Evolutionary conservation across 257 asterid genomes (phyloP).

Genomic region (Solanum lycopersicoides): DNA sequence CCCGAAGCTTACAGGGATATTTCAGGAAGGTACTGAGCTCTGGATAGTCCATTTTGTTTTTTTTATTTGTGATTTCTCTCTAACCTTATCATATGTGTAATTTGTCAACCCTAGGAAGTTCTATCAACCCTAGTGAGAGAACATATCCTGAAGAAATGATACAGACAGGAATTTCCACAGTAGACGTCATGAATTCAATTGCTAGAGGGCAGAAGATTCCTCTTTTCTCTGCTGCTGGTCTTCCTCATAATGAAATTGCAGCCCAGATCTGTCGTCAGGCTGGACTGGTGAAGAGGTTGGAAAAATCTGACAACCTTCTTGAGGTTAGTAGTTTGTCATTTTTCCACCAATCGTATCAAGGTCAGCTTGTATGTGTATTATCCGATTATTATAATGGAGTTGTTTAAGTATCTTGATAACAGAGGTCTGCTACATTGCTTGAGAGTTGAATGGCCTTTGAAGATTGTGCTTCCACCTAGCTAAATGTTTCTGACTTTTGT

Average conservation of each 20-base stretch:
- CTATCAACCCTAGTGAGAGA: conserved; percentile 98
- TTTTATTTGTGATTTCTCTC: background rate
- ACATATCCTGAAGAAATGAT: conserved; percentile 98
- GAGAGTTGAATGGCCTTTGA: background rate
- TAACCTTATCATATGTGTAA: background rate
- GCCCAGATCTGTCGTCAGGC: conserved; percentile 99
- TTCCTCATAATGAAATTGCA: conserved; percentile 98
- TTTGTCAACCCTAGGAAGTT: conserved; percentile 58
- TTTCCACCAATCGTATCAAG: background rate
- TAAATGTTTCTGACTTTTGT: background rate
- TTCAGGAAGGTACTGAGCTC: conserved; percentile 54
- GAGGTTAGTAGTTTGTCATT: conserved; percentile 33
- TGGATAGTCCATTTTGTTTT: background rate
- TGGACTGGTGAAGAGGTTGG: conserved; percentile 94
- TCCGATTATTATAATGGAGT: background rate
- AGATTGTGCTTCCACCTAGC: background rate
- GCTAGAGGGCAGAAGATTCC: conserved; percentile 98
- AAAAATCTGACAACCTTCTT: conserved; percentile 79
- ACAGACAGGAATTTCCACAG: conserved; percentile 95
- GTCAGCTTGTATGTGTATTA: background rate
- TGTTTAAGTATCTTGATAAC: background rate
- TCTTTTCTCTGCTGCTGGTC: conserved; percentile 98
- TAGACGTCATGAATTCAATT: conserved; percentile 97
- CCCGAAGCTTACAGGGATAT: conserved; percentile 99
- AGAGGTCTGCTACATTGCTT: background rate